Evolutionary conservation across 1,284 basidiomycete genomes (phyloP).

Genomic region (Tranzscheliella williamsii): DNA sequence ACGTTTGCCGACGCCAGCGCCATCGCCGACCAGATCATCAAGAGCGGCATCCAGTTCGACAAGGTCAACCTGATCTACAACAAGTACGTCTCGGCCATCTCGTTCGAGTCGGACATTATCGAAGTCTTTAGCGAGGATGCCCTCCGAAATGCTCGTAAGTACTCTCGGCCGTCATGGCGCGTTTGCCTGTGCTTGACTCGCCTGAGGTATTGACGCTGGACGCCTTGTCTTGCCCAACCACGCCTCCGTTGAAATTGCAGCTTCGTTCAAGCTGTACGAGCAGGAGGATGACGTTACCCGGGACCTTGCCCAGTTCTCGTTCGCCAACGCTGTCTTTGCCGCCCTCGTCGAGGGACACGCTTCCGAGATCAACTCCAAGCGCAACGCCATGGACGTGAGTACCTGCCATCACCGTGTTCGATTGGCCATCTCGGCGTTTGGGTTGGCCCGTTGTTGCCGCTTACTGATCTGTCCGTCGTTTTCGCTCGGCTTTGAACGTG

Average conservation of each 20-base stretch:
- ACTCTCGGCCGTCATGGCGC: no score
- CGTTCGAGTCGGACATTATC: slow-evolving; percentile 79
- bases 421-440: no score
- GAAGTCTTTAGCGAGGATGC: slow-evolving; percentile 67
- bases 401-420: slow-evolving; percentile 1
- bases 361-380: slow-evolving; percentile 78
- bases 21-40: slow-evolving; percentile 89
- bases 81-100: slow-evolving; percentile 89
- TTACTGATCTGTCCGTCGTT: not conserved
- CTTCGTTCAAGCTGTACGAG: slow-evolving; percentile 58
- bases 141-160: slow-evolving; percentile 66
- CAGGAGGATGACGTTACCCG: slow-evolving; percentile 74
- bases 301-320: slow-evolving; percentile 91
- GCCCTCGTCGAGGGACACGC: slow-evolving; percentile 94
- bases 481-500: not conserved
- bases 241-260: no score
- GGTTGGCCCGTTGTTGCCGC: no score
- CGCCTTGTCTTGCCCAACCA: no score
- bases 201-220: no score
- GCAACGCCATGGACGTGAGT: slow-evolving; percentile 89
- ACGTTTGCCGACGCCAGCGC: slow-evolving; percentile 94
- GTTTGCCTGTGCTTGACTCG: no score
- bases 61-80: slow-evolving; percentile 86
- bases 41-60: slow-evolving; percentile 84
- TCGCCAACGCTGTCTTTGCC: slow-evolving; percentile 95